Conservation (phyloP, 108 stramenopile species). For the Hondaea fermentalgiana region DNA sequence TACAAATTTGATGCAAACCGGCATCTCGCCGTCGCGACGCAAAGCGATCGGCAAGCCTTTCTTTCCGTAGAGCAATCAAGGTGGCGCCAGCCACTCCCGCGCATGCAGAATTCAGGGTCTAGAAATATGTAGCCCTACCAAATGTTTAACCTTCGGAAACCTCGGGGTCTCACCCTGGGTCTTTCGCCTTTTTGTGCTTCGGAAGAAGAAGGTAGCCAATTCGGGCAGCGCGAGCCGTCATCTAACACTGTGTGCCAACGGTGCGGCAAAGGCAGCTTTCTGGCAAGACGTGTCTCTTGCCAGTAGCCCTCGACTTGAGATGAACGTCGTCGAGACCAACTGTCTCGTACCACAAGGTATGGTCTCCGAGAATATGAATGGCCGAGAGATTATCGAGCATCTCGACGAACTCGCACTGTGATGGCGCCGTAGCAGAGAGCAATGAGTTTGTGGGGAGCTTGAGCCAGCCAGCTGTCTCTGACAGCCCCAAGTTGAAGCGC, state of each 20-base stretch:
- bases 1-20: too few relatives aligned
- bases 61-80: too few relatives aligned
- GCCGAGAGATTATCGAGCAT: slow-evolving; percentile 38
- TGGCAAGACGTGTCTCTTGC: slow-evolving; percentile 23
- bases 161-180: too few relatives aligned
- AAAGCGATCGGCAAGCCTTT: too few relatives aligned
- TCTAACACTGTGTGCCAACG: not conserved
- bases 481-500: slow-evolving; percentile 33
- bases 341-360: slow-evolving; percentile 53
- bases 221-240: not conserved
- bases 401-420: slow-evolving; percentile 49
- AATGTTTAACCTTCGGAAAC: too few relatives aligned
- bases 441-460: slow-evolving; percentile 49
- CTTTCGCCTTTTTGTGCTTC: too few relatives aligned
- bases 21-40: too few relatives aligned
- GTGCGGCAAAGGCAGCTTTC: not conserved
- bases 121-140: too few relatives aligned
- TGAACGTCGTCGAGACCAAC: slow-evolving; percentile 45
- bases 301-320: slow-evolving; percentile 17
- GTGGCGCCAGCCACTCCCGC: too few relatives aligned
- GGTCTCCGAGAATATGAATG: slow-evolving; percentile 48
- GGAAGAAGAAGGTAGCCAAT: not conserved
- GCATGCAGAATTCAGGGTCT: too few relatives aligned
- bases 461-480: slow-evolving; percentile 47
- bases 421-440: slow-evolving; percentile 29